Conservation (phyloP, 176 grass and related monocot species). For the Phyllostachys edulis region DNA sequence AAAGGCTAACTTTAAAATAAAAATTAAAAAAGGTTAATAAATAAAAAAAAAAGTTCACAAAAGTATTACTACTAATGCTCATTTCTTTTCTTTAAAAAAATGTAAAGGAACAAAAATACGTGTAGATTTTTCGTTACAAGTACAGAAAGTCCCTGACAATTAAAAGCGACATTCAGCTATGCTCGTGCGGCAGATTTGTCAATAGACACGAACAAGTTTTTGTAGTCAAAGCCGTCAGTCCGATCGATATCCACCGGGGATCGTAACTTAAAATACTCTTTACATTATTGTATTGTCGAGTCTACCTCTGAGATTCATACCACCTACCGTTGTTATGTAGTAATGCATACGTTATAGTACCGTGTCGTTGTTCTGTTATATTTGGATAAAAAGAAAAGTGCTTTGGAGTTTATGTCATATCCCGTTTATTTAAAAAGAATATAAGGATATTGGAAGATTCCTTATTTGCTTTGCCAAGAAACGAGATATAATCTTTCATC, state of each 20-base stretch:
- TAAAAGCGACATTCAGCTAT: neutral
- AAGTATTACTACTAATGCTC: neutral
- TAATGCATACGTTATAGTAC: neutral
- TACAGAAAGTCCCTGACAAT: neutral
- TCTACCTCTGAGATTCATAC: neutral
- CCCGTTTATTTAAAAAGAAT: no score
- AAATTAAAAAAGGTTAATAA: no score
- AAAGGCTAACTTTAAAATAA: no score
- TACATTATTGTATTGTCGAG: neutral
- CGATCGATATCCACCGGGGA: neutral
- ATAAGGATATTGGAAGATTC: no score
- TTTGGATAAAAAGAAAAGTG: neutral
- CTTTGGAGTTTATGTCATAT: neutral
- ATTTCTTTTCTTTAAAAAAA: conserved; percentile 6
- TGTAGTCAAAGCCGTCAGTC: neutral
- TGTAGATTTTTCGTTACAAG: conserved; percentile 8
- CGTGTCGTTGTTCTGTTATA: neutral
- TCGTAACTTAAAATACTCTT: neutral
- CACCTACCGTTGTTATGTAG: neutral
- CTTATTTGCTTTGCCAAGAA: no score
- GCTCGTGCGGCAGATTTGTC: conserved; percentile 20
- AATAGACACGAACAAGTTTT: neutral
- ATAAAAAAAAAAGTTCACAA: no score
- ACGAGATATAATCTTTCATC: no score
- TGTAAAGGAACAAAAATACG: neutral